These are phyloP conservation scores for Mycena galopus DNA, from an alignment of 768 basidiomycete genomes.

Conservation along the genomic window DNA sequence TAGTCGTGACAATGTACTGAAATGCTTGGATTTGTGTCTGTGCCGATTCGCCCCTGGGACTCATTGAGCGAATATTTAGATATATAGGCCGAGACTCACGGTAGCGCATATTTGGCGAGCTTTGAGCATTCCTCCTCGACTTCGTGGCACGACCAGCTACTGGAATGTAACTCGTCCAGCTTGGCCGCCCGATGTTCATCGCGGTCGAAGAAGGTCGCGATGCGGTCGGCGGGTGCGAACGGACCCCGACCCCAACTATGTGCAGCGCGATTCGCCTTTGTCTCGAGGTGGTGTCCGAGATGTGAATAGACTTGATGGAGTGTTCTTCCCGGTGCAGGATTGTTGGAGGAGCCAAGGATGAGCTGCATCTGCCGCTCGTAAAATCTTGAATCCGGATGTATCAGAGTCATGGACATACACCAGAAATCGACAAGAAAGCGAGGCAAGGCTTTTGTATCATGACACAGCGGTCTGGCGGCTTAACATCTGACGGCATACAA, in stretches of 20 bases:
- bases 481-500: too few relatives aligned
- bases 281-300: not conserved
- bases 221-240: not conserved
- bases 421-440: not conserved
- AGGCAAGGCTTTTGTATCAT: not conserved
- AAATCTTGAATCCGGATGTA: not conserved
- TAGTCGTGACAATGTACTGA: not conserved
- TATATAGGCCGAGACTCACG: not conserved
- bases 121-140: not conserved
- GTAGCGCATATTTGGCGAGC: not conserved
- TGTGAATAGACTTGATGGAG: not conserved
- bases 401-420: not conserved
- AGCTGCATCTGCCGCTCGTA: not conserved
- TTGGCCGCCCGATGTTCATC: not conserved
- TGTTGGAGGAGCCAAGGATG: not conserved
- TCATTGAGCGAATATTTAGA: not conserved
- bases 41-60: not conserved
- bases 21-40: not conserved
- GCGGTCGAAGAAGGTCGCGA: not conserved
- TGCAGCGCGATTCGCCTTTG: not conserved
- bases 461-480: too few relatives aligned
- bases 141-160: not conserved
- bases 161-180: not conserved
- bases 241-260: not conserved
- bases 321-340: not conserved